phyloP scores from a whole-genome alignment of 2,329 filamentous ascomycete genomes.

The Cladophialophora yegresii region DNA sequence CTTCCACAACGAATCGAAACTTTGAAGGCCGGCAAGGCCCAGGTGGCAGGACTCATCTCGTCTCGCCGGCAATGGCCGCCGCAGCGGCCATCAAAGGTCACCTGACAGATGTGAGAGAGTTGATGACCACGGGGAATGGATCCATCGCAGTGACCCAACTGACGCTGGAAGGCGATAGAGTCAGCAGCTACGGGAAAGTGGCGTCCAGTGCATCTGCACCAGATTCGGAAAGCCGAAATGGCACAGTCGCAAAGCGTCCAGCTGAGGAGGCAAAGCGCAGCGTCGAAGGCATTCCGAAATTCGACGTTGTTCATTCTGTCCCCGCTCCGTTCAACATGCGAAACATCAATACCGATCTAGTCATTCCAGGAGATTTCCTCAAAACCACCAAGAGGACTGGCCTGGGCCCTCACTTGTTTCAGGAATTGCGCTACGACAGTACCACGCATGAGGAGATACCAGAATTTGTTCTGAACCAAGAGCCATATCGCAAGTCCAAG shows the following conservation, averaged over 20 bases:
- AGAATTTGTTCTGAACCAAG: conserved; percentile 84
- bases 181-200: conserved; percentile 63
- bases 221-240: conserved; percentile 60
- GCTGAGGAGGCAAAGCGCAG: conserved; percentile 51
- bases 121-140: conserved; percentile 59
- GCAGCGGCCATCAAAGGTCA: conserved; percentile 86
- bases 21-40: conserved; percentile 96
- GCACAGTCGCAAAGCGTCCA: conserved; percentile 57
- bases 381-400: conserved; percentile 99
- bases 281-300: conserved; percentile 75
- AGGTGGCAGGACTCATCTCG: conserved; percentile 84
- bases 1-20: conserved; percentile 94
- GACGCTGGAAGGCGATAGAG: conserved; percentile 56
- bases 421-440: conserved; percentile 73
- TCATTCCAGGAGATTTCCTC: conserved; percentile 97
- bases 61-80: conserved; percentile 96
- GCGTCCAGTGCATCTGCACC: conserved; percentile 65
- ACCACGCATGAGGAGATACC: conserved; percentile 70
- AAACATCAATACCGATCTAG: conserved; percentile 95
- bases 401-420: conserved; percentile 82
- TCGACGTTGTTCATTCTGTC: conserved; percentile 78
- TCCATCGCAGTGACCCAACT: conserved; percentile 60
- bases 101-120: conserved; percentile 83
- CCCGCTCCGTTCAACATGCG: conserved; percentile 81
- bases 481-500: conserved; percentile 81